Conservation (phyloP, 371 early-diverging fungal genomes). For the Mucor lusitanicus region DNA sequence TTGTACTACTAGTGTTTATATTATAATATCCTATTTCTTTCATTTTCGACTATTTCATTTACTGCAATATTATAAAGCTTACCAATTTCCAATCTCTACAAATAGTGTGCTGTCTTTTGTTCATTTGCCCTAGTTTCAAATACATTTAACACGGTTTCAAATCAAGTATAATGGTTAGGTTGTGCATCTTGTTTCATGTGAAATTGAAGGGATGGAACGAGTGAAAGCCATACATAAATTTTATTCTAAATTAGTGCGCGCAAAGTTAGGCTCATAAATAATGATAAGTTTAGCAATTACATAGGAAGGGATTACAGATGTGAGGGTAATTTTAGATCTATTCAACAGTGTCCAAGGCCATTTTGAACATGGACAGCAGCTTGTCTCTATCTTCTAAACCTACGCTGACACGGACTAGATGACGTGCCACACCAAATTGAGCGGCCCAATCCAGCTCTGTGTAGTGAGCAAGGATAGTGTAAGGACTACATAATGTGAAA, state of each 20-base stretch:
- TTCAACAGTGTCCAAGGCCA: slow-evolving; percentile 70
- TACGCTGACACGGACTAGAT: slow-evolving; percentile 87
- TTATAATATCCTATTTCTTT: neutral
- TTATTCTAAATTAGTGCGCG: neutral
- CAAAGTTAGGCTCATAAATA: neutral
- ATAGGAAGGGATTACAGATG: neutral
- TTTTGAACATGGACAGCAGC: slow-evolving; percentile 65
- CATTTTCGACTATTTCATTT: neutral
- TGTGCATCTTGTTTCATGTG: no score
- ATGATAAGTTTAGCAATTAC: neutral
- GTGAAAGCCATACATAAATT: neutral
- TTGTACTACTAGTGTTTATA: slow-evolving; percentile 8
- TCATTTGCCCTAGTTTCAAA: neutral
- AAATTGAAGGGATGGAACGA: neutral
- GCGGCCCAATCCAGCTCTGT: slow-evolving; percentile 91
- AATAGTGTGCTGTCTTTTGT: no score
- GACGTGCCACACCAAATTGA: slow-evolving; percentile 74
- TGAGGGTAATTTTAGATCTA: neutral
- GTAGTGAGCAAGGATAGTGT: slow-evolving; percentile 94
- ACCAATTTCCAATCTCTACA: neutral
- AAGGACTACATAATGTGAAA: slow-evolving; percentile 93
- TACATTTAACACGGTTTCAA: neutral
- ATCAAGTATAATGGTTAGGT: neutral
- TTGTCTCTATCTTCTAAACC: slow-evolving; percentile 80
- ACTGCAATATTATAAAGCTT: slow-evolving; percentile 1